phyloP scores from a whole-genome alignment of 768 basidiomycete species.

The Auriscalpium vulgare region DNA sequence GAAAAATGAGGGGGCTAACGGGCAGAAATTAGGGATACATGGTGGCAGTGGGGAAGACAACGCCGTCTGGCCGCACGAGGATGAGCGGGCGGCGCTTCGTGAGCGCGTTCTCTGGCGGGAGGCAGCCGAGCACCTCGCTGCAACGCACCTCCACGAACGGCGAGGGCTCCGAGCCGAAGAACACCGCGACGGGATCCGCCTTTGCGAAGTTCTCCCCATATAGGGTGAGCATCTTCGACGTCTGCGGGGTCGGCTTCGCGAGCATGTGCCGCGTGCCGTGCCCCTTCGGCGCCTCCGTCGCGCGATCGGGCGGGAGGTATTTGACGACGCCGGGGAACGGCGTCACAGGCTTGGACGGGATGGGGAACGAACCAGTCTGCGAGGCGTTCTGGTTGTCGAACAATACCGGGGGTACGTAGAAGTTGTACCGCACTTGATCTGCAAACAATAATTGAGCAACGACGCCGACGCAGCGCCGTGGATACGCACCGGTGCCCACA shows the following conservation, averaged over 20 bases:
- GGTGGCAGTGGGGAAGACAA: slow-evolving; percentile 77
- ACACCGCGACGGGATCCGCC: slow-evolving; percentile 71
- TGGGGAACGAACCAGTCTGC: slow-evolving; percentile 65
- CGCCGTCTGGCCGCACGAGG: slow-evolving; percentile 76
- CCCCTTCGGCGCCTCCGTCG: slow-evolving; percentile 72
- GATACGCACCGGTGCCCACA: slow-evolving; percentile 71
- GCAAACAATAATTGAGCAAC: slow-evolving; percentile 8
- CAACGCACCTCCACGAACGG: slow-evolving; percentile 85
- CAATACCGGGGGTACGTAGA: slow-evolving; percentile 80
- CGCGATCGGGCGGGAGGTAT: slow-evolving; percentile 85
- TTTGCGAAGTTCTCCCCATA: slow-evolving; percentile 89
- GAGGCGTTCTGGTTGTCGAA: slow-evolving; percentile 75
- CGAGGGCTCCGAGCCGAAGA: slow-evolving; percentile 82
- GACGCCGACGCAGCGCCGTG: slow-evolving; percentile 3
- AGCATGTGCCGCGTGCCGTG: slow-evolving; percentile 61
- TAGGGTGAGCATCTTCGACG: slow-evolving; percentile 74
- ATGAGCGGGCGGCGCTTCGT: slow-evolving; percentile 72
- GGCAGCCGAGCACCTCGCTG: slow-evolving; percentile 75
- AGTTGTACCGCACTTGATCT: slow-evolving; percentile 92
- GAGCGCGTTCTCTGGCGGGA: slow-evolving; percentile 63
- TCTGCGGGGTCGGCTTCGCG: slow-evolving; percentile 71
- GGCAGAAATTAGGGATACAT: slow-evolving; percentile 60
- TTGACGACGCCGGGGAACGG: slow-evolving; percentile 84
- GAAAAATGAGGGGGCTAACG: slow-evolving; percentile 11
- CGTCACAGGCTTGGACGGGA: slow-evolving; percentile 76